A percentile compares a stretch with the other conserved stretches of the same genome.
Evolutionary conservation across 2,329 filamentous ascomycete species (phyloP).

Genomic region (Aspergillus niger): DNA sequence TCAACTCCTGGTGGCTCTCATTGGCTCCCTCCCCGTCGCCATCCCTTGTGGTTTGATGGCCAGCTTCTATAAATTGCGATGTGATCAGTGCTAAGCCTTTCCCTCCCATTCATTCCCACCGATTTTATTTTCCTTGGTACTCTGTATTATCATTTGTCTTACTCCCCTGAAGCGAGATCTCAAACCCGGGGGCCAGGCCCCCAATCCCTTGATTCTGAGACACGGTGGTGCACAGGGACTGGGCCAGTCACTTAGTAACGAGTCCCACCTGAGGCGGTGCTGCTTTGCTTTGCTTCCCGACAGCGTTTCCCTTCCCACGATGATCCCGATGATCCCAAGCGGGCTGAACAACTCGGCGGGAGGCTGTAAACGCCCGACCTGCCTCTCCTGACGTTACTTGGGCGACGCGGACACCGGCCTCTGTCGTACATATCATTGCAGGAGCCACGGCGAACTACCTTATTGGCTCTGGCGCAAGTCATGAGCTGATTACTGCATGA

Average conservation of each 20-base stretch:
- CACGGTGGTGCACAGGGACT: no score
- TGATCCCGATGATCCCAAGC: conserved; percentile 4
- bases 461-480: background rate
- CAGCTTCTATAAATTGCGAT: conserved; percentile 1
- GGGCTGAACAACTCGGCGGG: background rate
- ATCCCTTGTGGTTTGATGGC: background rate
- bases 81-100: background rate
- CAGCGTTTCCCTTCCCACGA: background rate
- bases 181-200: background rate
- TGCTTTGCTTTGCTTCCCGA: background rate
- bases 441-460: background rate
- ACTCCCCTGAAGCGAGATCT: no score
- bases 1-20: background rate
- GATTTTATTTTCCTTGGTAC: no score
- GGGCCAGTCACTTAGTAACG: background rate
- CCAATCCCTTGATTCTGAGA: background rate
- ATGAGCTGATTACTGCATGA: background rate
- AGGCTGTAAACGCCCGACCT: background rate
- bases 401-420: background rate
- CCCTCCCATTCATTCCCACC: background rate
- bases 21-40: background rate
- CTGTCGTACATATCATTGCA: background rate
- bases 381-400: background rate
- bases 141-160: no score
- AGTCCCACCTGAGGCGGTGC: conserved; percentile 1